Conservation (phyloP, 352 stramenopile genomes). For the Peronosclerospora sorghi region DNA sequence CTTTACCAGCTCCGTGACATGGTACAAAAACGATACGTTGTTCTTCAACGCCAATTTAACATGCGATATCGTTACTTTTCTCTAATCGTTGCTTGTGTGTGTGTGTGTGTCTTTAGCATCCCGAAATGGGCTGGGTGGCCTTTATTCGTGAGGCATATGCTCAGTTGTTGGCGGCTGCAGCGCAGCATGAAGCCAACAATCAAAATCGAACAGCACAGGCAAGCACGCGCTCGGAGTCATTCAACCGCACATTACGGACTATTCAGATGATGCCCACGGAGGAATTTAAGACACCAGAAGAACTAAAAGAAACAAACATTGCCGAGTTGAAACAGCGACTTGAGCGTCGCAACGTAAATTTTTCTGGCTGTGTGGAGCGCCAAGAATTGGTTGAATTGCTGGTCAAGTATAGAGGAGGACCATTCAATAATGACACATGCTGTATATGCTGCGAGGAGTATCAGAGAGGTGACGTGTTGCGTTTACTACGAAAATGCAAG, state of each 20-base stretch:
- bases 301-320: constrained; percentile 43
- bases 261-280: constrained; percentile 79
- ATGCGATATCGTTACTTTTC: too few species aligned
- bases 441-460: constrained; percentile 85
- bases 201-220: constrained; percentile 23
- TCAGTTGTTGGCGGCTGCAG: constrained; percentile 23
- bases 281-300: constrained; percentile 52
- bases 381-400: constrained; percentile 60
- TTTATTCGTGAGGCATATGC: constrained; percentile 48
- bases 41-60: too few species aligned
- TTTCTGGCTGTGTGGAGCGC: constrained; percentile 52
- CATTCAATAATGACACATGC: constrained; percentile 78
- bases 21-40: constrained; percentile 8
- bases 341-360: constrained; percentile 49
- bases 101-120: constrained; percentile 21
- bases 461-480: constrained; percentile 60
- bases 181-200: constrained; percentile 27
- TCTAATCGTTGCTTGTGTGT: not conserved
- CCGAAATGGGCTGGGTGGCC: constrained; percentile 42
- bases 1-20: constrained; percentile 32
- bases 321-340: constrained; percentile 68
- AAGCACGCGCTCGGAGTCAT: constrained; percentile 38
- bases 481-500: constrained; percentile 70
- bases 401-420: constrained; percentile 59
- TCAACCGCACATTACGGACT: constrained; percentile 58